Base-by-base conservation (phyloP, 192 early-diverging fungal species). In the Mortierella antarctica region DNA sequence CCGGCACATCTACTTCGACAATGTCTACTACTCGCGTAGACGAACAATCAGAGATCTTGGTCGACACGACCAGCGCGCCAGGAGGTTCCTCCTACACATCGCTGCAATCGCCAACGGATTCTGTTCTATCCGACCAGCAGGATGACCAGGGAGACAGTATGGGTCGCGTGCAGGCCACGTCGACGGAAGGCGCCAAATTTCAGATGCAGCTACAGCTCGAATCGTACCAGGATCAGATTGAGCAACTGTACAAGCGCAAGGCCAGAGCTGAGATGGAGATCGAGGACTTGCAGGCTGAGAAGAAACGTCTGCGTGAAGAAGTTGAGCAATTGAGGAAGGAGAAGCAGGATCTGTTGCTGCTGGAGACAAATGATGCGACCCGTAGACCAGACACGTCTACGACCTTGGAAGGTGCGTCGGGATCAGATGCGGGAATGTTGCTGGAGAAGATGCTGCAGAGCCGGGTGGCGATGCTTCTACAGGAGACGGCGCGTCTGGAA, bases 241-340 rank as follows among this genome's bases (percentile, higher is more conserved):
- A 71, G 48, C 58, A 61, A 14, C 54, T 80, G 13, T 80, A 72
- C 46, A 58, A 47, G 17, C 63, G 77, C 18, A 80, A 68, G 31
- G 70, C 65, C 0, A 57, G 69, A 6, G 53, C 53, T 2, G 70
- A 80, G 48, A 63, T 72, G 4, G 70, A 80, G 20, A 69, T 80
- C 11, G 70, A 72, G 21, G 58, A 63, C 20, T 18, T 80, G 46
- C 39, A 56, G n/a, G 13, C 31, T 0, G 52, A 80, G 39, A 71
- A 72, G 39, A 57, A 55, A 15, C 6, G 12, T 40, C 51, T 79
- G 4, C 13, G 11, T 11, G 23, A 68, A 8, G 74, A 69, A 10
- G 74, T 76, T 47, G 66, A 69, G 48, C 66, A 64, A n/a, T 23
- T 76, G 11, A 53, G 61, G 15, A 51, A 23, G 44, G 74, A 76